phyloP scores from a whole-genome alignment of 352 stramenopile genomes.

The Blastocystis sp. region DNA sequence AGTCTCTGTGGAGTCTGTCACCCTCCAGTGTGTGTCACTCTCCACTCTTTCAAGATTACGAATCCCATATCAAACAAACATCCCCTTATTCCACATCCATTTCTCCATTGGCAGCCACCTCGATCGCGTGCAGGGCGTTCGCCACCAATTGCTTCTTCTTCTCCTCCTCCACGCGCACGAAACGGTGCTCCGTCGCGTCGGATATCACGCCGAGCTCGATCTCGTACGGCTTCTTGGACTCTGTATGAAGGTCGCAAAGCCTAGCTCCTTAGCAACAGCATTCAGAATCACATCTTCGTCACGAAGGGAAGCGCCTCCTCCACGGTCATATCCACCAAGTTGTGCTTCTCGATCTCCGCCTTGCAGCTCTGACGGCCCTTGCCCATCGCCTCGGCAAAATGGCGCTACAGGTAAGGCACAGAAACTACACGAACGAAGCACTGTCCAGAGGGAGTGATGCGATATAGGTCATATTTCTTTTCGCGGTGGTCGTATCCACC shows the following conservation, averaged over 20 bases:
- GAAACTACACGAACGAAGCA: conserved; percentile 1
- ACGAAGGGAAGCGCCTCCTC: conserved; percentile 53
- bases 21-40: too few species aligned
- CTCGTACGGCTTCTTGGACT: conserved; percentile 70
- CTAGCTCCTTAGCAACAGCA: not conserved
- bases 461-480: conserved; percentile 69
- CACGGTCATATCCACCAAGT: conserved; percentile 56
- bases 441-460: conserved; percentile 62
- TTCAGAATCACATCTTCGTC: conserved; percentile 45
- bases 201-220: conserved; percentile 60
- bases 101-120: conserved; percentile 13
- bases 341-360: conserved; percentile 67
- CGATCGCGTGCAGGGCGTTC: conserved; percentile 33
- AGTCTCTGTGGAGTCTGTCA: too few species aligned
- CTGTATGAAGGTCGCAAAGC: conserved; percentile 54
- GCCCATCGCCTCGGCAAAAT: conserved; percentile 60
- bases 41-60: too few species aligned
- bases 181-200: conserved; percentile 53
- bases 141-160: conserved; percentile 54
- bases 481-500: conserved; percentile 62
- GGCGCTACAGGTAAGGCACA: conserved; percentile 37
- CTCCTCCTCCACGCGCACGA: conserved; percentile 42
- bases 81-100: conserved; percentile 56
- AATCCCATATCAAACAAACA: not conserved
- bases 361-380: conserved; percentile 69